Conservation (phyloP, 2,329 filamentous ascomycete species). For the Bimuria novae-zelandiae region DNA sequence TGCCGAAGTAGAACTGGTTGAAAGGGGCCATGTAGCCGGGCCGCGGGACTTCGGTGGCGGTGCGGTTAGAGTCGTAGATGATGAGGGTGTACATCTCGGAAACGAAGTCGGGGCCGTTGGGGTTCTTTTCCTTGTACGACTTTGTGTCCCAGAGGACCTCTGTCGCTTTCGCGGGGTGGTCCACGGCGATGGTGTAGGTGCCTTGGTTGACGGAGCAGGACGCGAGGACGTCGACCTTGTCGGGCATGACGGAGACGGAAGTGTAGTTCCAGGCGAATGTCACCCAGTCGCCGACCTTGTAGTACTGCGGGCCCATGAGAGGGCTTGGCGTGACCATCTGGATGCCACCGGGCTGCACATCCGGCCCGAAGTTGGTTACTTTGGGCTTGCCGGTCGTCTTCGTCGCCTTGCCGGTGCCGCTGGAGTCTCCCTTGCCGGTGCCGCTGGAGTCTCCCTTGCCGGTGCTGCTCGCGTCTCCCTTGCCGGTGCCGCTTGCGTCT, state of each 20-base stretch:
- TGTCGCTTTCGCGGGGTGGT: slow-evolving; percentile 60
- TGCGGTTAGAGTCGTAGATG: slow-evolving; percentile 63
- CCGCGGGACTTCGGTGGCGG: slow-evolving; percentile 55
- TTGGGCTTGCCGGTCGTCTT: slow-evolving; percentile 28
- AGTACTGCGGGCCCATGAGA: slow-evolving; percentile 58
- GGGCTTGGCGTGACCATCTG: slow-evolving; percentile 64
- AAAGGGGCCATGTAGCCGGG: slow-evolving; percentile 61
- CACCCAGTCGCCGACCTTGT: slow-evolving; percentile 66
- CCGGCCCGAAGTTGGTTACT: slow-evolving; percentile 53
- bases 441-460: slow-evolving; percentile 11
- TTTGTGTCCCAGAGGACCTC: slow-evolving; percentile 66
- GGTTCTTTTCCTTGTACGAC: slow-evolving; percentile 49
- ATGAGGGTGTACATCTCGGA: slow-evolving; percentile 66
- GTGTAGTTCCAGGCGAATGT: slow-evolving; percentile 74
- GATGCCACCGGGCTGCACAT: slow-evolving; percentile 62
- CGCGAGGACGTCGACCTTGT: slow-evolving; percentile 64
- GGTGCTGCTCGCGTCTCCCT: slow-evolving; percentile 15
- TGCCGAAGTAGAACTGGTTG: slow-evolving; percentile 62
- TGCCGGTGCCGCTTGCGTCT: slow-evolving; percentile 3
- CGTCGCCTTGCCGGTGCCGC: slow-evolving; percentile 21
- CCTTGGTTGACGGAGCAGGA: slow-evolving; percentile 62
- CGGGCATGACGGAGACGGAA: slow-evolving; percentile 62
- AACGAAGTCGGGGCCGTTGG: slow-evolving; percentile 53
- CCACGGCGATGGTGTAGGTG: slow-evolving; percentile 65
- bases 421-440: slow-evolving; percentile 21